Evolutionary conservation across 1,139 yeast species (phyloP).

Genomic region (Pichia norvegensis): DNA sequence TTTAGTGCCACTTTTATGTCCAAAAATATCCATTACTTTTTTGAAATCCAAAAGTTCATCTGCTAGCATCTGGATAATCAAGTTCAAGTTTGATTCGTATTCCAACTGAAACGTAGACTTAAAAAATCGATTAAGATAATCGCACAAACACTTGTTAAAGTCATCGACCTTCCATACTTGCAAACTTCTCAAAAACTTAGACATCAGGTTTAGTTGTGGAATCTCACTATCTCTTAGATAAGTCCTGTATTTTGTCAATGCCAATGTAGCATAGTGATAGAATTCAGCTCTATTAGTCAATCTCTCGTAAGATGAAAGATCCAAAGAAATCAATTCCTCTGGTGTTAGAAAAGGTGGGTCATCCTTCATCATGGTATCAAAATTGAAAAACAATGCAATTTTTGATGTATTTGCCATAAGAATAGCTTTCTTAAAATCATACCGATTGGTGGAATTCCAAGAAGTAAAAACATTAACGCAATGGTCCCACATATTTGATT

Average conservation of each 20-base stretch:
- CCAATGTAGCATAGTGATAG: constrained; percentile 21
- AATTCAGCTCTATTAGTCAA: constrained; percentile 26
- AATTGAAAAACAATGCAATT: neutral
- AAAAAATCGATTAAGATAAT: constrained; percentile 21
- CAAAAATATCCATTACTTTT: constrained; percentile 29
- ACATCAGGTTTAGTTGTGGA: constrained; percentile 9
- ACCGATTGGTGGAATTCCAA: constrained; percentile 16
- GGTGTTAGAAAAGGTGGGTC: constrained; percentile 6
- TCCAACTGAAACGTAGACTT: constrained; percentile 27
- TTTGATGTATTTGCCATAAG: neutral
- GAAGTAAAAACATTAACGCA: neutral
- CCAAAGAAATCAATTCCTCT: constrained; percentile 19
- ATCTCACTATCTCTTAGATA: constrained; percentile 12
- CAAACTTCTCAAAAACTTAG: constrained; percentile 22
- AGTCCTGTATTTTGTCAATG: constrained; percentile 22
- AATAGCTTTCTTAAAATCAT: constrained; percentile 9
- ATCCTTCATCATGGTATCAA: neutral
- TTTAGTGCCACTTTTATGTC: neutral
- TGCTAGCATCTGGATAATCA: constrained; percentile 26
- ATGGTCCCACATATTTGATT: constrained; percentile 6
- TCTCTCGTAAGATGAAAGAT: constrained; percentile 23
- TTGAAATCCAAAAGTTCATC: constrained; percentile 32
- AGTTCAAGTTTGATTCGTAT: constrained; percentile 22
- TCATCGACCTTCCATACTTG: constrained; percentile 26
- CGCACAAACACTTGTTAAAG: constrained; percentile 25